Evolutionary conservation across 306 rosid genomes (phyloP).

Genomic region (Acacia crassicarpa): DNA sequence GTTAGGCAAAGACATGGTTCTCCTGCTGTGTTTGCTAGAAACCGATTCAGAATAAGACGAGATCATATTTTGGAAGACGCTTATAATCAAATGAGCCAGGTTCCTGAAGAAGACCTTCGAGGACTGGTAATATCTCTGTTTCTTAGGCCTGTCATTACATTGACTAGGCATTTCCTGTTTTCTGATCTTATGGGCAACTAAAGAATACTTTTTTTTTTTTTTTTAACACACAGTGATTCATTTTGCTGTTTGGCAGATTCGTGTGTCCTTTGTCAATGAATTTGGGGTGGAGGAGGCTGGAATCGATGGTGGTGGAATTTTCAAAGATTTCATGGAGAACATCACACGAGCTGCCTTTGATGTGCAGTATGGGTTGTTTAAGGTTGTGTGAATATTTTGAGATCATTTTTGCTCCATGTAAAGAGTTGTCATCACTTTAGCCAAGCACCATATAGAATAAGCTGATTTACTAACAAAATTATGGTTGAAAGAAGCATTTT

Average conservation of each 20-base stretch:
- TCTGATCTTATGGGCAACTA: slow-evolving; percentile 18
- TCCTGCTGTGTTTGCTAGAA: slow-evolving; percentile 69
- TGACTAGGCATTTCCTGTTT: slow-evolving; percentile 18
- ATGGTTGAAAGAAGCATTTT: neutral
- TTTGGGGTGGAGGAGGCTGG: slow-evolving; percentile 99
- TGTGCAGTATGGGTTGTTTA: slow-evolving; percentile 95
- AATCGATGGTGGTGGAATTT: slow-evolving; percentile 98
- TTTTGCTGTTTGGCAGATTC: slow-evolving; percentile 61
- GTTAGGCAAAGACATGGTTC: slow-evolving; percentile 78
- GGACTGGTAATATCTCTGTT: slow-evolving; percentile 59
- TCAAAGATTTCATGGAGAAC: slow-evolving; percentile 99
- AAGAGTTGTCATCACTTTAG: neutral
- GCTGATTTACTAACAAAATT: neutral
- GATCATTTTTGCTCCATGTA: slow-evolving; percentile 12
- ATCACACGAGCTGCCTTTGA: slow-evolving; percentile 99
- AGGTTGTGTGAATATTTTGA: slow-evolving; percentile 53
- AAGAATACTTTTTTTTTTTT: slow-evolving; percentile 8
- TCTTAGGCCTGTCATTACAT: slow-evolving; percentile 15
- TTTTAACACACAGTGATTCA: slow-evolving; percentile 6
- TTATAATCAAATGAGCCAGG: slow-evolving; percentile 86
- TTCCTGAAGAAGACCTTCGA: slow-evolving; percentile 93
- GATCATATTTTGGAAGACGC: slow-evolving; percentile 97
- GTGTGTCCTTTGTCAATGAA: slow-evolving; percentile 93
- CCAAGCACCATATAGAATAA: slow-evolving; percentile 17
- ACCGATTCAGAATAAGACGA: slow-evolving; percentile 85